These are phyloP conservation scores for Malus fusca DNA, from an alignment of 306 rosid species.

Conservation along the genomic window DNA sequence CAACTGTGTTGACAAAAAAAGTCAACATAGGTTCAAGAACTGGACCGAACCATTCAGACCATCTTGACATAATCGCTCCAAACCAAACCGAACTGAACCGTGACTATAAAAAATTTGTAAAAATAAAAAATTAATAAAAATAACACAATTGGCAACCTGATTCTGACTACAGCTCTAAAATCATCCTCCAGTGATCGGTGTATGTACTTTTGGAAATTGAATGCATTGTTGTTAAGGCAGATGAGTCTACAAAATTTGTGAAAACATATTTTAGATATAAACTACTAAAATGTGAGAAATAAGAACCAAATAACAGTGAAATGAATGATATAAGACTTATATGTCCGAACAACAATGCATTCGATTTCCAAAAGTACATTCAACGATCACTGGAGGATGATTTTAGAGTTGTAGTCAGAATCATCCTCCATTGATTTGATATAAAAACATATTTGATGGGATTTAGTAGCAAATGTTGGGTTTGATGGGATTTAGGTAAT, in stretches of 20 bases:
- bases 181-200: constrained; percentile 49
- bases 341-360: constrained; percentile 22
- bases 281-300: not conserved
- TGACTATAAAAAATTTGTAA: too few relatives aligned
- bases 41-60: too few relatives aligned
- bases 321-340: constrained; percentile 26
- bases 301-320: not conserved
- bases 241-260: constrained; percentile 36
- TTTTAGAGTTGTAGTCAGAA: constrained; percentile 46
- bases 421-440: not conserved
- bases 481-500: too few relatives aligned
- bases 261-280: not conserved
- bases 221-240: constrained; percentile 23
- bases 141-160: constrained; percentile 23
- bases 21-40: too few relatives aligned
- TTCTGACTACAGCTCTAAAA: constrained; percentile 48
- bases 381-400: constrained; percentile 48
- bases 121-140: too few relatives aligned
- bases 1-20: too few relatives aligned
- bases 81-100: too few relatives aligned
- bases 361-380: constrained; percentile 43
- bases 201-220: constrained; percentile 46
- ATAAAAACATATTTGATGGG: too few relatives aligned
- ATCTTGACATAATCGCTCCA: too few relatives aligned
- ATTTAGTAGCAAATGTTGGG: too few relatives aligned